Base-by-base conservation (phyloP, 148 eudicot species). In the Rhododendron ferrugineum region DNA sequence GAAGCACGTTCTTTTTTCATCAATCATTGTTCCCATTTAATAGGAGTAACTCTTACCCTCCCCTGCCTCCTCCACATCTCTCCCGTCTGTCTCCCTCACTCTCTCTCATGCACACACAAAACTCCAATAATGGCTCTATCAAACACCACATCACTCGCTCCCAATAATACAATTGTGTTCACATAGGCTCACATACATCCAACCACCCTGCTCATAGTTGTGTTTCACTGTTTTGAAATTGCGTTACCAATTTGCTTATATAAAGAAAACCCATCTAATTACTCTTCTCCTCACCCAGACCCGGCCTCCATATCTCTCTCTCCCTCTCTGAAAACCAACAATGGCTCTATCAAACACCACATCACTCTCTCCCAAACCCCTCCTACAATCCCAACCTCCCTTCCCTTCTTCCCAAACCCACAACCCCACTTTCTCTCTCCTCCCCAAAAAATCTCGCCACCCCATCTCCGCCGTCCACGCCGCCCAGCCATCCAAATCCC, bases 381-480 rank as follows among this genome's bases (percentile, higher is more conserved):
- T 82, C 40, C 84, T 78, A 52, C 84, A 85, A 46, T 73, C 83
- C 85, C 85, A 81, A 79, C 66, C 79, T 62, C 85, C 49, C 81
- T 46, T 77, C 77, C 70, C 47, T 84, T 22, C 78, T 14, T 36
- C 42, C 42, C 78, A 73, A 73, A 73, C 44, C 20, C 78, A 36
- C 44, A n/a, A 34, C 14, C 3, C 84, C 84, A 52, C 58, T 58
- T 2, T 44, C 28, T 10, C 58, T 20, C 36, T 37, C 84, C 64
- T 68, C 74, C 54, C 73, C 70, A 37, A 75, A 36, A 82, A 79
- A 5, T 80, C 83, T 23, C 79, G 22, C 56, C 81, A 44, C 11
- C 77, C 75, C 77, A 80, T 87, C 86, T 79, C 83, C 34, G 87
- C 87, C 86, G 81, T 79, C 79, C 36, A 77, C 70, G 72, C 80